Percentiles rank a stretch among this genome's conserved stretches.
phyloP scores from a whole-genome alignment of 2,329 filamentous ascomycete species.

The Aureobasidium sp. region DNA sequence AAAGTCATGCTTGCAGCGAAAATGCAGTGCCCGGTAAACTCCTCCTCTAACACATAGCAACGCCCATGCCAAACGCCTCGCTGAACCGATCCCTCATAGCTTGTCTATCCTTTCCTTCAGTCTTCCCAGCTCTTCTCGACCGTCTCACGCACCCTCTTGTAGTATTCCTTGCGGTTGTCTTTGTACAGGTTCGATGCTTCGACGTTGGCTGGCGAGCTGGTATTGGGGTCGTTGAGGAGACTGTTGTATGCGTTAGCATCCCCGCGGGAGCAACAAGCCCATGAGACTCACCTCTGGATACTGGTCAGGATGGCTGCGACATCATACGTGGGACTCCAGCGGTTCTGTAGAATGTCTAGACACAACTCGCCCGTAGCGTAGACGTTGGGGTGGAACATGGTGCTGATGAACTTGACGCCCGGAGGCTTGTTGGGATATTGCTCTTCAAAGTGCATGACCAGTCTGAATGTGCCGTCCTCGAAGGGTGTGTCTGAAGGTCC shows the following conservation, averaged over 20 bases:
- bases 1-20: not conserved
- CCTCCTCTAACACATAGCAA: constrained; percentile 4
- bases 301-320: constrained; percentile 95
- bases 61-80: constrained; percentile 17
- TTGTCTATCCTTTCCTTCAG: not conserved
- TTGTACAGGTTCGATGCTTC: constrained; percentile 98
- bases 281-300: constrained; percentile 71
- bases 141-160: constrained; percentile 88
- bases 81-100: constrained; percentile 8
- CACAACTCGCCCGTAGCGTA: constrained; percentile 96
- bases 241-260: constrained; percentile 39
- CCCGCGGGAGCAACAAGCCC: not conserved
- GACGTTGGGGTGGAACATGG: constrained; percentile 99
- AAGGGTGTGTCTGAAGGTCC: constrained; percentile 95
- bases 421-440: constrained; percentile 98
- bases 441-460: constrained; percentile 99
- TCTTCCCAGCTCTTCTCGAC: constrained; percentile 98
- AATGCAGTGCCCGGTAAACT: not conserved
- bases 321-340: constrained; percentile 98
- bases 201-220: constrained; percentile 94
- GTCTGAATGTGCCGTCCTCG: constrained; percentile 93
- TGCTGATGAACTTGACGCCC: constrained; percentile 94
- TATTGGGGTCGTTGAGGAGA: constrained; percentile 95
- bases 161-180: constrained; percentile 94
- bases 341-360: constrained; percentile 91